Evolutionary conservation across 2,329 filamentous ascomycete genomes (phyloP).

Genomic region (Pseudocercospora cruenta): DNA sequence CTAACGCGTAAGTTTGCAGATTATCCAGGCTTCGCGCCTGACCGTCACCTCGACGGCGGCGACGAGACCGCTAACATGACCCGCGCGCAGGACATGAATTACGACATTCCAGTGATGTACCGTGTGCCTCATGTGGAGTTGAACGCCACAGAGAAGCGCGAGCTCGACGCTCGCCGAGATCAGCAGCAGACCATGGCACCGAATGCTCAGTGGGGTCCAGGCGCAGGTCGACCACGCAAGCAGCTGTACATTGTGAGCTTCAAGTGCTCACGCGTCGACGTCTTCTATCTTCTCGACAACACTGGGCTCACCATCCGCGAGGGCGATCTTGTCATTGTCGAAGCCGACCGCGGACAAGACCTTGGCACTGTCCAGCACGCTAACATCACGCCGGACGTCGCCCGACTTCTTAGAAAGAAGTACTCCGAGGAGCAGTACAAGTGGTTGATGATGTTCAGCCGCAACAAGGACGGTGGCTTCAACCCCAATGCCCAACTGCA

Average conservation of each 20-base stretch:
- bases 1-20: conserved; percentile 26
- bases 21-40: conserved; percentile 21
- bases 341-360: conserved; percentile 94
- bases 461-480: conserved; percentile 40
- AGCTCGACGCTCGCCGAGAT: conserved; percentile 27
- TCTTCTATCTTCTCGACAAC: conserved; percentile 96
- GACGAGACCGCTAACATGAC: conserved; percentile 15
- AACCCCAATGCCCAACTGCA: conserved; percentile 41
- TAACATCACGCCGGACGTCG: conserved; percentile 83
- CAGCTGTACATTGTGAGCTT: conserved; percentile 88
- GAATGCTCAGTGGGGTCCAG: conserved; percentile 33
- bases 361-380: conserved; percentile 89
- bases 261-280: conserved; percentile 92
- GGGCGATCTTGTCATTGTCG: conserved; percentile 94
- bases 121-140: conserved; percentile 35
- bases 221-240: conserved; percentile 51
- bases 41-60: conserved; percentile 15
- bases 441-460: conserved; percentile 97
- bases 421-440: conserved; percentile 95
- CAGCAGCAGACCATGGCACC: conserved; percentile 31
- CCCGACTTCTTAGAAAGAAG: conserved; percentile 86
- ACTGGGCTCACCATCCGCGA: conserved; percentile 88
- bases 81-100: conserved; percentile 18
- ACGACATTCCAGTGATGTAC: conserved; percentile 36
- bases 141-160: conserved; percentile 30